Conservation (phyloP, 2,329 filamentous ascomycete genomes). For the Exophiala alcalophila region DNA sequence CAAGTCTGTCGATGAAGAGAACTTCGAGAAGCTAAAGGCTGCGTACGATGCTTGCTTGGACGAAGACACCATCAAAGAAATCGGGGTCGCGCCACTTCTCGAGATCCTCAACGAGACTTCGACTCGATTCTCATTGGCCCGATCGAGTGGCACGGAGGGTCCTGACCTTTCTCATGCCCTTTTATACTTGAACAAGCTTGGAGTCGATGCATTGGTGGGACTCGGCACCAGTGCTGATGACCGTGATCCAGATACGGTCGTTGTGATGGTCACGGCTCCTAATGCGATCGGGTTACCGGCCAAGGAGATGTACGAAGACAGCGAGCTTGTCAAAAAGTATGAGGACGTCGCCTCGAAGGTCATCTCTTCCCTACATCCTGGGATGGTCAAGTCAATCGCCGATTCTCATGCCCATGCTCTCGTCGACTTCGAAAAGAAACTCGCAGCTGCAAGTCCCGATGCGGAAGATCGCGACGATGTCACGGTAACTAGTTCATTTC, state of each 20-base stretch:
- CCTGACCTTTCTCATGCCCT: slow-evolving; percentile 38
- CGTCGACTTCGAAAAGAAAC: slow-evolving; percentile 58
- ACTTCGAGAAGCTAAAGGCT: slow-evolving; percentile 64
- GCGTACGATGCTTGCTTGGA: slow-evolving; percentile 66
- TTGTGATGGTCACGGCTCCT: slow-evolving; percentile 47
- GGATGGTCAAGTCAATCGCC: slow-evolving; percentile 30
- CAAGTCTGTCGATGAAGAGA: slow-evolving; percentile 44
- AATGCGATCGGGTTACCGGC: slow-evolving; percentile 57
- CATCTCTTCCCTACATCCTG: slow-evolving; percentile 38
- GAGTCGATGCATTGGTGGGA: slow-evolving; percentile 37
- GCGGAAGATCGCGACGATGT: slow-evolving; percentile 60
- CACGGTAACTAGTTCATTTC: slow-evolving; percentile 38
- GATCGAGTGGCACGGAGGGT: no score
- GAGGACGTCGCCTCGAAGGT: slow-evolving; percentile 44
- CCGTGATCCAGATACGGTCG: slow-evolving; percentile 54
- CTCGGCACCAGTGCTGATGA: slow-evolving; percentile 46
- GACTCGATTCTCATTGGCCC: no score
- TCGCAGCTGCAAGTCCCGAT: slow-evolving; percentile 58
- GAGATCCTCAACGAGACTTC: slow-evolving; percentile 52
- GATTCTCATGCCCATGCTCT: slow-evolving; percentile 42
- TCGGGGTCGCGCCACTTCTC: slow-evolving; percentile 56
- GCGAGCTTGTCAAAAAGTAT: slow-evolving; percentile 53
- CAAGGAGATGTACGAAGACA: slow-evolving; percentile 60
- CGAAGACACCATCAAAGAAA: slow-evolving; percentile 54
- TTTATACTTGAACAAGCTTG: slow-evolving; percentile 38